Evolutionary conservation across 257 asterid species (phyloP).

Genomic region (Solanum verrucosum): DNA sequence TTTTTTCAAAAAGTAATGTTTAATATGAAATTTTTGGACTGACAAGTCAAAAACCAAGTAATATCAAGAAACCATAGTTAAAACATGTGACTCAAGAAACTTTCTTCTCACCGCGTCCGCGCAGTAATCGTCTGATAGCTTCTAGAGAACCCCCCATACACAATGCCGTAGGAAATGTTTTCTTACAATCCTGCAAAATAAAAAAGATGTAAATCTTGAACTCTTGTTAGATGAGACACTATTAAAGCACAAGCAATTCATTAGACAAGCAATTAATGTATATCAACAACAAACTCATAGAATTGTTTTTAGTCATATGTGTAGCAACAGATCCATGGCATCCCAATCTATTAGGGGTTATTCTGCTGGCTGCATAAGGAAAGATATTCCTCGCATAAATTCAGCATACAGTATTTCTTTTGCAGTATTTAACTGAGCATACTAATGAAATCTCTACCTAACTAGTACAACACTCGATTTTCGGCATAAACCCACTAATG

Average conservation of each 20-base stretch:
- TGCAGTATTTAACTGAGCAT: neutral
- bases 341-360: neutral
- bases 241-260: neutral
- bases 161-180: slow-evolving; percentile 65
- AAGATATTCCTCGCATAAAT: neutral
- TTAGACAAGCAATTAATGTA: neutral
- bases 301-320: neutral
- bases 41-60: neutral
- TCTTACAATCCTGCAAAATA: slow-evolving; percentile 73
- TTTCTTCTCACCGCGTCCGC: slow-evolving; percentile 71
- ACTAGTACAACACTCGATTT: neutral
- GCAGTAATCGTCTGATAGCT: slow-evolving; percentile 69
- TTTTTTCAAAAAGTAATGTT: neutral
- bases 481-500: neutral
- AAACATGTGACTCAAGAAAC: neutral
- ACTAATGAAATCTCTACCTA: neutral
- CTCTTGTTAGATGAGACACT: neutral
- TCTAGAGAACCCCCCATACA: slow-evolving; percentile 88
- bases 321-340: neutral
- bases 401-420: neutral
- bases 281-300: neutral
- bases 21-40: neutral
- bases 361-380: neutral
- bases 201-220: neutral
- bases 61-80: neutral